Base-by-base conservation (phyloP, 441 rosid genomes). In the Euphorbia celastroides region DNA sequence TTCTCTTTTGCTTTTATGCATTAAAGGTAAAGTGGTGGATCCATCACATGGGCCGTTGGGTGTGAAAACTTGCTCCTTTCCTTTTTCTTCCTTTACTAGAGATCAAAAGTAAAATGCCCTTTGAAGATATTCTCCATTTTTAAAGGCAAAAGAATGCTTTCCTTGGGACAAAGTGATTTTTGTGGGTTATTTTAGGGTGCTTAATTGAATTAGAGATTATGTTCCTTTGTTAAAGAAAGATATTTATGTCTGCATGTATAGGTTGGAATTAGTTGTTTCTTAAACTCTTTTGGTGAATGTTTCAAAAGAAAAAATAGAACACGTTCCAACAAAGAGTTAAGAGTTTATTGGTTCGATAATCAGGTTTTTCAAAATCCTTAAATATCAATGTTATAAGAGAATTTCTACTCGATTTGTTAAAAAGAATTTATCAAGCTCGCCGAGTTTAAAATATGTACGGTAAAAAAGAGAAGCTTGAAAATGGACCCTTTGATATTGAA, bases 121-220 rank as follows among this genome's bases (percentile, higher is more conserved):
- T 26, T 30, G 64, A 61, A 64, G 62, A 58, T 64, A 68, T 73
- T 70, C 73, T 41, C 9, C 64, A 36, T 34, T 46, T 57, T 67
- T 62, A 58, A n/a, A 36, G 20, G 56, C 70, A 13, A 50, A 65
- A 57, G 3, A 0, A 11, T 7, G 44, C 46, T 34, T 32, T 71
- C 32, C 59, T 46, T 64, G 70, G 72, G 67, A 70, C 76, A 77
- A 55, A 58, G 48, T 64, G 71, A 65, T 27, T 28, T 28, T 28
- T 70, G 41, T 50, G 5, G 55, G 62, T 60, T 68, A 57, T 38
- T 52, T n/a, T n/a, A n/a, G n/a, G n/a, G n/a, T n/a, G n/a, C n/a
- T n/a, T n/a, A n/a, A 20, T 26, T 65, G 14, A 42, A 23, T 42
- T 62, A 42, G 32, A 38, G 38, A n/a, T 42, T 57, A 25, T 27